phyloP scores from a whole-genome alignment of 108 stramenopile genomes.

The Aurantiochytrium sp. region DNA sequence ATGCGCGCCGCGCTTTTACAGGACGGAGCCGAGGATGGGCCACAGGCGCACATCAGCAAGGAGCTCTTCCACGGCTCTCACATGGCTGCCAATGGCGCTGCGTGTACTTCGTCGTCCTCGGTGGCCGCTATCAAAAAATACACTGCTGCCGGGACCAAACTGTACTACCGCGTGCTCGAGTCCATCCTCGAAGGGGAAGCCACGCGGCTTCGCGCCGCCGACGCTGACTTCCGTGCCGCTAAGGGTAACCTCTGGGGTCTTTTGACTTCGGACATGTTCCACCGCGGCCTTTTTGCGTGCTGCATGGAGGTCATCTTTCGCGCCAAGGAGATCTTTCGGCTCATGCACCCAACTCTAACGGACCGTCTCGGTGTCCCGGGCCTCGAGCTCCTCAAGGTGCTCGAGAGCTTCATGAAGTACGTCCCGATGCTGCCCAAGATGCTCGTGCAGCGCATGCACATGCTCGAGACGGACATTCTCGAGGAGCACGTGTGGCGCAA shows the following conservation, averaged over 20 bases:
- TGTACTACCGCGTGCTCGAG: constrained; percentile 14
- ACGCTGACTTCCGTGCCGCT: neutral
- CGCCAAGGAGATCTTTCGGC: neutral
- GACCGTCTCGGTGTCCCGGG: neutral
- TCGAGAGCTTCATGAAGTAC: constrained; percentile 20
- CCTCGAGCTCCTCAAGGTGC: constrained; percentile 23
- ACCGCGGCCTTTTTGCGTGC: neutral
- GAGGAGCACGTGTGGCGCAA: neutral
- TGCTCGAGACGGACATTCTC: constrained; percentile 1
- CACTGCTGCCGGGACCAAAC: neutral
- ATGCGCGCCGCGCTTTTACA: neutral
- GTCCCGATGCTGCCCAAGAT: constrained; percentile 29
- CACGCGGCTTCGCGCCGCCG: neutral
- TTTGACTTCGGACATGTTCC: neutral
- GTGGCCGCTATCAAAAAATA: neutral
- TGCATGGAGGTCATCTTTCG: constrained; percentile 28
- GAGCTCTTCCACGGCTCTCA: neutral
- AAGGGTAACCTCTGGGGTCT: neutral
- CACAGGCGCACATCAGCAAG: neutral
- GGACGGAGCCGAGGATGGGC: neutral
- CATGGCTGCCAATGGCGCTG: neutral
- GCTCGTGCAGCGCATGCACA: constrained; percentile 2
- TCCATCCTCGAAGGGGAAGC: neutral
- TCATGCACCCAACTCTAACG: neutral
- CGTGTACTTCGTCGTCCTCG: neutral